Evolutionary conservation across 345 rosid species (phyloP).

Genomic region (Populus alba): DNA sequence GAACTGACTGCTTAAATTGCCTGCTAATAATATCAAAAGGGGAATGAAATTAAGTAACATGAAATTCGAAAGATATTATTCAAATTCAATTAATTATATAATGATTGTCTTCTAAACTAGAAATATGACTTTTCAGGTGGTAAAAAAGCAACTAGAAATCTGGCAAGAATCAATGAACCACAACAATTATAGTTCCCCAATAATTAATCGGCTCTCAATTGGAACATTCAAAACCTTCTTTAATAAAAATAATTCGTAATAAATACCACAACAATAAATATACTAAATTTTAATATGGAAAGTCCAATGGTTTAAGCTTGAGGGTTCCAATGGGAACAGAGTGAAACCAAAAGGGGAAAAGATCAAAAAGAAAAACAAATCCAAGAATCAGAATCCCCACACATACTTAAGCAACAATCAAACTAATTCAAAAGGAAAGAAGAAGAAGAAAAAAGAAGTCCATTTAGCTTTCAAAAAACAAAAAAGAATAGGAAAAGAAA

Average conservation of each 20-base stretch:
- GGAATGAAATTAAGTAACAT: background rate
- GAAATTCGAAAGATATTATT: background rate
- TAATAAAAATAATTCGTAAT: background rate
- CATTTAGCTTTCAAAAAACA: background rate
- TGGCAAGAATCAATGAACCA: background rate
- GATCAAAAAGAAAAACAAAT: background rate
- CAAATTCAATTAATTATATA: background rate
- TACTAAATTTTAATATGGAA: background rate
- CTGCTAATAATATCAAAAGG: background rate
- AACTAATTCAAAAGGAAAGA: background rate
- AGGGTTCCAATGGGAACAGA: background rate
- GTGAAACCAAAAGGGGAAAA: background rate
- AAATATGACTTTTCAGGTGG: background rate
- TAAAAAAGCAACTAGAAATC: background rate
- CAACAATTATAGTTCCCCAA: background rate
- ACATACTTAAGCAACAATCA: background rate
- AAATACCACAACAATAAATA: background rate
- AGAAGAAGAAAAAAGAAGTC: background rate
- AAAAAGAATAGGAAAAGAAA: background rate
- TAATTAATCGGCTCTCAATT: background rate
- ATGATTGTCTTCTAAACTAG: background rate
- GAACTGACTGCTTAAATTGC: background rate
- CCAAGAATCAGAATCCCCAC: background rate
- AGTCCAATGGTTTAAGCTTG: background rate
- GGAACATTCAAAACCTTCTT: background rate